Percentiles rank a stretch among this genome's conserved stretches.
These are phyloP conservation scores for Cylindrotheca closterium DNA, from an alignment of 108 stramenopile species.

Conservation along the genomic window DNA sequence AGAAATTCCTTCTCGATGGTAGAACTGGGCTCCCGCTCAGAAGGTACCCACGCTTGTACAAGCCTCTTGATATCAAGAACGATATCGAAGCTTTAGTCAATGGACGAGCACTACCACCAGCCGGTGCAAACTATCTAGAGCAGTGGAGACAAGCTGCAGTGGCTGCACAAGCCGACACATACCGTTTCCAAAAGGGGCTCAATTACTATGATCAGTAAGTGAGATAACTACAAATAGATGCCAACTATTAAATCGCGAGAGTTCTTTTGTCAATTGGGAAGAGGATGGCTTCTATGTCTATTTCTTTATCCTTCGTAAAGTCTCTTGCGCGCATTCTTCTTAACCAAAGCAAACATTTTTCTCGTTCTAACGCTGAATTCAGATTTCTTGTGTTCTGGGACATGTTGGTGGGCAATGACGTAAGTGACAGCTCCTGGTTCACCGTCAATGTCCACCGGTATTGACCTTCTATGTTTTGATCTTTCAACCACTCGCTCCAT, in stretches of 20 bases:
- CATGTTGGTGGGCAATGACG: too few species aligned
- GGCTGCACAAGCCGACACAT: slow-evolving; percentile 80
- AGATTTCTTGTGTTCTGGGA: too few species aligned
- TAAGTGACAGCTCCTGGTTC: too few species aligned
- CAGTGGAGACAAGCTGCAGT: slow-evolving; percentile 80
- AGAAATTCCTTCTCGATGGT: slow-evolving; percentile 87
- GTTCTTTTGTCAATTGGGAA: too few species aligned
- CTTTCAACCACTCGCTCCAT: background rate
- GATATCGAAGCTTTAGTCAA: slow-evolving; percentile 72
- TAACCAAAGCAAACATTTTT: too few species aligned
- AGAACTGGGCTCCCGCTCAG: slow-evolving; percentile 75
- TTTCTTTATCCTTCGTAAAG: too few species aligned
- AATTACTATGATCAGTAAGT: slow-evolving; percentile 81
- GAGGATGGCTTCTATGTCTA: too few species aligned
- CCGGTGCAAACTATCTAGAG: slow-evolving; percentile 75
- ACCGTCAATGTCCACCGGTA: too few species aligned
- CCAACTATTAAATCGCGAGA: too few species aligned
- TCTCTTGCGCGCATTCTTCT: too few species aligned
- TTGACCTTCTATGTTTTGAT: background rate
- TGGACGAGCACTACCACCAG: slow-evolving; percentile 65
- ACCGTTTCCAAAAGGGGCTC: slow-evolving; percentile 88
- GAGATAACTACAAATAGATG: too few species aligned
- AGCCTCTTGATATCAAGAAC: slow-evolving; percentile 73
- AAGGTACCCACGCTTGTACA: slow-evolving; percentile 84
- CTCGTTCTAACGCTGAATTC: too few species aligned